Base-by-base conservation (phyloP, 805 yeast species). In the Danielia oregonensis region DNA sequence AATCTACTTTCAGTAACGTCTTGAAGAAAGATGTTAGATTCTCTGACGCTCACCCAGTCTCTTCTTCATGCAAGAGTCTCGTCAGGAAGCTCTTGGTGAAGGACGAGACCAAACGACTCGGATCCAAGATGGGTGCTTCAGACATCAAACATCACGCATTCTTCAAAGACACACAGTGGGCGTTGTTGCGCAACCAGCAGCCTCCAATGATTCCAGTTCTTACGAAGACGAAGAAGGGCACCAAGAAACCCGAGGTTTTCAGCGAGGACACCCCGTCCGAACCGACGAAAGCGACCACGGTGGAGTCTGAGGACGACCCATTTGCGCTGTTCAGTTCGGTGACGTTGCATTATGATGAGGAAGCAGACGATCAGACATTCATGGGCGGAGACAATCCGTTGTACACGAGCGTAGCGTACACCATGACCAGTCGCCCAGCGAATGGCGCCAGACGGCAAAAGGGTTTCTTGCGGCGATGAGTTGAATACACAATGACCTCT, bases 121-220 rank as follows among this genome's bases (percentile, higher is more conserved):
- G 99, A 0, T 86, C 95, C 8, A 80, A 84, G 40, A 78, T 87
- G 30, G 99, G 99, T 12, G 98, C 98, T 0, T 82, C 95, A 2
- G 99, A 93, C 54, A 78, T 93, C 33, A 93, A 93, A 54, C 78
- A 76, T 37, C 98, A 94, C 57, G 79, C 86, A 0, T 94, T 89
- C 49, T 93, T 93, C 72, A 91, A 88, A 54, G 83, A 70, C 48
- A 80, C 86, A 2, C 95, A 88, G 56, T 93, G 99, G 99, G 97
- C 98, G 0, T 68, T 93, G 39, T 65, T 93, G 37, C 74, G 98
- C 49, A 86, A 93, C 58, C 93, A 83, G 55, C 82, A 83, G 39
- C 97, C 99, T 1, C 99, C 99, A 11, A 81, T 93, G 80, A 81
- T 93, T 12, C 99, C 99, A 0, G 83, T 83, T 0, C 70, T 87